phyloP scores from a whole-genome alignment of 139 green algal genomes.

The Chlamydomonas sphaeroides region DNA sequence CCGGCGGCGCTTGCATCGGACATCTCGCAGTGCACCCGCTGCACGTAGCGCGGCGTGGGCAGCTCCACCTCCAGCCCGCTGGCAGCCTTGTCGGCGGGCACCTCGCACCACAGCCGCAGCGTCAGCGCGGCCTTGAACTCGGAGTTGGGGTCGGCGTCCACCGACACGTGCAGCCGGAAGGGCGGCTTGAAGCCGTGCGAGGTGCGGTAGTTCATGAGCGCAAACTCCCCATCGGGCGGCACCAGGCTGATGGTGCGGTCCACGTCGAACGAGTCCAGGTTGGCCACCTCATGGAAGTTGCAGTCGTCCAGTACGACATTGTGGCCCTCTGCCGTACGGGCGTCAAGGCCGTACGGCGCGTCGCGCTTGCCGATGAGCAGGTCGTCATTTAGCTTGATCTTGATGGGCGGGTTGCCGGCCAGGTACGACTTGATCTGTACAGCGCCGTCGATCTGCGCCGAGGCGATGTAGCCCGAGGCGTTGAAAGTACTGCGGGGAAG shows the following conservation, averaged over 20 bases:
- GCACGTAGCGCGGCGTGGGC: slow-evolving; percentile 70
- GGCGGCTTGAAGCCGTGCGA: slow-evolving; percentile 86
- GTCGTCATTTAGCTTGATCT: slow-evolving; percentile 91
- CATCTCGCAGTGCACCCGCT: slow-evolving; percentile 74
- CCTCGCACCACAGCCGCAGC: slow-evolving; percentile 52
- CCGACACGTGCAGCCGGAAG: slow-evolving; percentile 80
- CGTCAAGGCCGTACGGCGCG: slow-evolving; percentile 30
- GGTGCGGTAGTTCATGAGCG: slow-evolving; percentile 94
- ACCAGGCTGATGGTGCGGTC: slow-evolving; percentile 92
- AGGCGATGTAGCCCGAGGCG: slow-evolving; percentile 79
- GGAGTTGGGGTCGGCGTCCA: slow-evolving; percentile 73
- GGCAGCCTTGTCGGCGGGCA: slow-evolving; percentile 61
- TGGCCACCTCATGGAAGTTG: slow-evolving; percentile 89
- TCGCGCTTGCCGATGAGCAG: slow-evolving; percentile 76
- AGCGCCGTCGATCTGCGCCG: slow-evolving; percentile 77
- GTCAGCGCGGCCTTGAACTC: slow-evolving; percentile 50
- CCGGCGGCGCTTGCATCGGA: background rate
- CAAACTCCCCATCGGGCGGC: slow-evolving; percentile 92
- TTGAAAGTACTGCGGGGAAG: slow-evolving; percentile 81
- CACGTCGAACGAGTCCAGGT: slow-evolving; percentile 84
- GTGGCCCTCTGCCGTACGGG: background rate
- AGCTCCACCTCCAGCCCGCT: slow-evolving; percentile 79
- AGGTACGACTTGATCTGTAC: slow-evolving; percentile 89
- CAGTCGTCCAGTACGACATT: slow-evolving; percentile 88
- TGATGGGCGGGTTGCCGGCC: slow-evolving; percentile 83